phyloP scores from a whole-genome alignment of 768 basidiomycete species.

The Lactarius deliciosus region DNA sequence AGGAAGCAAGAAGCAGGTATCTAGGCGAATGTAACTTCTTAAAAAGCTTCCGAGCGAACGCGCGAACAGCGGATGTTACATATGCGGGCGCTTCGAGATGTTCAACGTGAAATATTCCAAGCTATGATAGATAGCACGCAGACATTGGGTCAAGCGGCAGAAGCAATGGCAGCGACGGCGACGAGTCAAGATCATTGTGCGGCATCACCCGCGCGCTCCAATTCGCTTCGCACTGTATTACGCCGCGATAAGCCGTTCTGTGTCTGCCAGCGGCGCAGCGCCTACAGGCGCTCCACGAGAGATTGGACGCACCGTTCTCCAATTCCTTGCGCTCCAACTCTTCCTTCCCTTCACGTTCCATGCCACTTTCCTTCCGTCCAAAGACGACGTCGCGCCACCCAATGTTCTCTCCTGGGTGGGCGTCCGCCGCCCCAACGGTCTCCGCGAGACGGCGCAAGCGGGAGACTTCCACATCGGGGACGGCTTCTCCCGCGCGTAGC shows the following conservation, averaged over 20 bases:
- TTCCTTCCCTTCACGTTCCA: slow-evolving; percentile 24
- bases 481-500: slow-evolving; percentile 46
- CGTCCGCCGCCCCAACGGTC: slow-evolving; percentile 29
- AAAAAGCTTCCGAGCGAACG: background rate
- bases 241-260: background rate
- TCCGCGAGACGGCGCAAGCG: slow-evolving; percentile 55
- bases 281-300: background rate
- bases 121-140: background rate
- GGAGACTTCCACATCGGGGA: slow-evolving; percentile 52
- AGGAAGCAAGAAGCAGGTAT: slow-evolving; percentile 9
- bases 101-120: background rate
- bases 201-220: slow-evolving; percentile 3
- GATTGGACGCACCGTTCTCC: slow-evolving; percentile 18
- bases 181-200: slow-evolving; percentile 9
- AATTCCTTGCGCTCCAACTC: slow-evolving; percentile 22
- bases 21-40: slow-evolving; percentile 7
- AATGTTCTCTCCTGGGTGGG: slow-evolving; percentile 18
- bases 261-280: background rate
- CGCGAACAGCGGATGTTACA: slow-evolving; percentile 16
- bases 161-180: slow-evolving; percentile 1
- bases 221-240: slow-evolving; percentile 17
- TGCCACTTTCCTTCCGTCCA: slow-evolving; percentile 24
- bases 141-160: background rate
- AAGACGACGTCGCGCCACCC: slow-evolving; percentile 25
- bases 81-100: slow-evolving; percentile 4